Percentiles rank a stretch among this genome's conserved stretches.
Evolutionary conservation across 164 flowering plant species (phyloP).

Genomic region (Vitis riparia): DNA sequence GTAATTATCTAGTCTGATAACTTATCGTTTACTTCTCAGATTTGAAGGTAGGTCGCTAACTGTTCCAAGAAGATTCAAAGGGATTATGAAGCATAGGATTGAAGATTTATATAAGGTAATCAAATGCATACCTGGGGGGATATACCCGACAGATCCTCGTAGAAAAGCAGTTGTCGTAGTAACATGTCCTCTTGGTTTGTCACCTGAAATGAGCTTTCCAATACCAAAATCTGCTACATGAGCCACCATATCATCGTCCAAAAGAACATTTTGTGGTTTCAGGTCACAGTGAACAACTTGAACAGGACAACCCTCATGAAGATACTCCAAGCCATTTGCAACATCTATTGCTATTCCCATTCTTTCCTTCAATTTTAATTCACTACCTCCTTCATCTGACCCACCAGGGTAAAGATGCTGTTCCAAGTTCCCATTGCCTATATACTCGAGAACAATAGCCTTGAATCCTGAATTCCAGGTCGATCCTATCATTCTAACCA

Average conservation of each 20-base stretch:
- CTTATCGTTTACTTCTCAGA: too few species aligned
- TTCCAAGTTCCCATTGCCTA: slow-evolving; percentile 18
- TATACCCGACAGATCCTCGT: slow-evolving; percentile 2
- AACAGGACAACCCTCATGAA: slow-evolving; percentile 8
- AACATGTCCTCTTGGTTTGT: background rate
- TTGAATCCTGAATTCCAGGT: slow-evolving; percentile 14
- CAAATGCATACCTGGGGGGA: background rate
- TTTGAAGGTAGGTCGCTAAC: too few species aligned
- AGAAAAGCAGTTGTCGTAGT: background rate
- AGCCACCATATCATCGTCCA: slow-evolving; percentile 11
- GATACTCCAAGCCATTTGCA: slow-evolving; percentile 13
- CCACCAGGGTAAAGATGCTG: slow-evolving; percentile 16
- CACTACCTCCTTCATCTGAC: slow-evolving; percentile 2
- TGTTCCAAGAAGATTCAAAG: too few species aligned
- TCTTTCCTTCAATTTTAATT: slow-evolving; percentile 8
- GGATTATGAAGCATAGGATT: too few species aligned
- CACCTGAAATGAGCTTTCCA: slow-evolving; percentile 3
- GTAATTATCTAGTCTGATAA: too few species aligned
- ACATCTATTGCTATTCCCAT: slow-evolving; percentile 5
- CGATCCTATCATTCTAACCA: slow-evolving; percentile 17
- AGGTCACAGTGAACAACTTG: slow-evolving; percentile 10
- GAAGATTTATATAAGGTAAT: background rate
- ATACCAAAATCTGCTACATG: slow-evolving; percentile 16
- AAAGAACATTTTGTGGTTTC: slow-evolving; percentile 11
- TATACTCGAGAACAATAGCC: slow-evolving; percentile 14